Evolutionary conservation across 169 alveolate genomes (phyloP).

Genomic region (Neospora caninum): DNA sequence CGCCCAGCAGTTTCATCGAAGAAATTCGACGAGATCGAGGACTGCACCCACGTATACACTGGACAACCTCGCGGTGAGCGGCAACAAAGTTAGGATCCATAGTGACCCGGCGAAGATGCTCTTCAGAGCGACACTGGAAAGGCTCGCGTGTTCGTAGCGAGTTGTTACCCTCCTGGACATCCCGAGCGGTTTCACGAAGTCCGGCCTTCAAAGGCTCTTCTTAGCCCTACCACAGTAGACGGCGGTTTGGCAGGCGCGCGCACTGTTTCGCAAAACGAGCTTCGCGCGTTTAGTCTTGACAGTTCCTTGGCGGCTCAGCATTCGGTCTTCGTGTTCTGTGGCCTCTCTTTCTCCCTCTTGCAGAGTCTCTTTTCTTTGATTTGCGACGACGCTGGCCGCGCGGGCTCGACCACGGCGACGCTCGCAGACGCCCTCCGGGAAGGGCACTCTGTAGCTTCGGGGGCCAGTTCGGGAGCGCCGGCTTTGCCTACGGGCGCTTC

Average conservation of each 20-base stretch:
- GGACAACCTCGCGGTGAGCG: constrained; percentile 23
- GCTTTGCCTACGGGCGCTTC: background rate
- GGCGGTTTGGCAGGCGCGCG: too few species aligned
- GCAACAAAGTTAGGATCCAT: background rate
- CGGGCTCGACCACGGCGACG: background rate
- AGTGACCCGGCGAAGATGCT: too few species aligned
- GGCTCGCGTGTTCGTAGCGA: too few species aligned
- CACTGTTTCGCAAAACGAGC: too few species aligned
- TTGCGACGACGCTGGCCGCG: background rate
- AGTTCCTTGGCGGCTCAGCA: background rate
- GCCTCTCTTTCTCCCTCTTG: background rate
- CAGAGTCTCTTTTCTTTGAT: constrained; percentile 25
- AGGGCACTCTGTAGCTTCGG: background rate
- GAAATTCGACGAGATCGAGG: background rate
- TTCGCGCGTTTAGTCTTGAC: too few species aligned
- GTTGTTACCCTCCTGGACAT: too few species aligned
- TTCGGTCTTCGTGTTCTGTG: background rate
- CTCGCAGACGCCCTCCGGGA: constrained; percentile 9
- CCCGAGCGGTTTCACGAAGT: too few species aligned
- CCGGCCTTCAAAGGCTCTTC: too few species aligned
- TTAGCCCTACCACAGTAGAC: too few species aligned
- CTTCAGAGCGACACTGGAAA: too few species aligned
- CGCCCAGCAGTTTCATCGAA: background rate
- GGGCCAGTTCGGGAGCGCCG: background rate
- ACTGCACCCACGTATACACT: background rate